These are phyloP conservation scores for Metschnikowia orientalis DNA, from an alignment of 805 yeast species.

Conservation along the genomic window DNA sequence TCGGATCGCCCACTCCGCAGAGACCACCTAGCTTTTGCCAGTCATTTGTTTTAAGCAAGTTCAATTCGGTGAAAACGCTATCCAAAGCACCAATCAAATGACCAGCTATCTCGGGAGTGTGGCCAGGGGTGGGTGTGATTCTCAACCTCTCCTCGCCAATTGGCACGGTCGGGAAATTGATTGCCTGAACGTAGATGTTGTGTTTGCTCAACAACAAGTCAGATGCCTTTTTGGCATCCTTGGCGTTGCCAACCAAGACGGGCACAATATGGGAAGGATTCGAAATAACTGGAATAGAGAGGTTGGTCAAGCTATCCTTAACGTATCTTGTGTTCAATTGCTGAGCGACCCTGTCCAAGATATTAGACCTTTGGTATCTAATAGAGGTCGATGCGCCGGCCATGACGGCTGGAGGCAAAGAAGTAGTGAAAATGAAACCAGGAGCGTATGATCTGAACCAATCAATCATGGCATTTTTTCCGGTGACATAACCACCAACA, in stretches of 20 bases:
- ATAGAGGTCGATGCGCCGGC: slow-evolving; percentile 90
- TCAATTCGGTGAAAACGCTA: slow-evolving; percentile 69
- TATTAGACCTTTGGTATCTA: slow-evolving; percentile 72
- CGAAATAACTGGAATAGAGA: slow-evolving; percentile 93
- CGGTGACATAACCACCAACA: slow-evolving; percentile 98
- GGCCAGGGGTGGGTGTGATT: slow-evolving; percentile 99
- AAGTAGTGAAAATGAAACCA: slow-evolving; percentile 94
- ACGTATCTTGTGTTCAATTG: slow-evolving; percentile 84
- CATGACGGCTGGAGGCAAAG: slow-evolving; percentile 97
- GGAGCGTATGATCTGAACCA: slow-evolving; percentile 97
- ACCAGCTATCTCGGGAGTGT: slow-evolving; percentile 70
- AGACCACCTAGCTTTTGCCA: slow-evolving; percentile 84
- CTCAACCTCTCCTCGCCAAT: slow-evolving; percentile 94
- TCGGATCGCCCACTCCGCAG: slow-evolving; percentile 76
- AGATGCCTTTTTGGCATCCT: slow-evolving; percentile 84
- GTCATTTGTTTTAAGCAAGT: slow-evolving; percentile 67
- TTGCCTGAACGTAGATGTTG: slow-evolving; percentile 93
- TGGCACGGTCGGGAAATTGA: slow-evolving; percentile 96
- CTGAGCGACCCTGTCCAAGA: slow-evolving; percentile 75
- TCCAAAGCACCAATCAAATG: slow-evolving; percentile 75
- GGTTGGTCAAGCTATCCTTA: slow-evolving; percentile 58
- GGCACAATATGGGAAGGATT: slow-evolving; percentile 98
- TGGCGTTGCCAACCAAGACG: slow-evolving; percentile 89
- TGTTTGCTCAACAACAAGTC: slow-evolving; percentile 81
- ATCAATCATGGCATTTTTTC: slow-evolving; percentile 74